Evolutionary conservation across 768 basidiomycete genomes (phyloP).

Genomic region (Dentipellis sp.): DNA sequence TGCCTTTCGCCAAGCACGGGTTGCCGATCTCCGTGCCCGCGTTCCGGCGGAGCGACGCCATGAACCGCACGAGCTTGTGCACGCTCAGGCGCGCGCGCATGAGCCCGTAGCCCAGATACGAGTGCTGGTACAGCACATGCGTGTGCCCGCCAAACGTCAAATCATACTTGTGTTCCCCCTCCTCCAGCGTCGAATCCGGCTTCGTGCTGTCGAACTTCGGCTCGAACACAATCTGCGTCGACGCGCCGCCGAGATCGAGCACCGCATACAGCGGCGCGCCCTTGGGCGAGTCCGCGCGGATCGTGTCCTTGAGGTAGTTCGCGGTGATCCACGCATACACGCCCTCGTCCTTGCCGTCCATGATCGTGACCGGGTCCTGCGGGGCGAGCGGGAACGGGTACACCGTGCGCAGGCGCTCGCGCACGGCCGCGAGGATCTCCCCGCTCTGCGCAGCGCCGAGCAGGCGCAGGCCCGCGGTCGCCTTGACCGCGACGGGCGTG

Average conservation of each 20-base stretch:
- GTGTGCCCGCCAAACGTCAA: conserved; percentile 91
- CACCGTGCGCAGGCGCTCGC: conserved; percentile 38
- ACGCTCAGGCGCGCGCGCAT: conserved; percentile 68
- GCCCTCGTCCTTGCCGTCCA: conserved; percentile 95
- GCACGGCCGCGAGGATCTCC: conserved; percentile 72
- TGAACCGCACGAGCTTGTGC: conserved; percentile 80
- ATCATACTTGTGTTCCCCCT: conserved; percentile 73
- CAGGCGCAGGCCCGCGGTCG: conserved; percentile 80
- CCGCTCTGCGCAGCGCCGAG: conserved; percentile 52
- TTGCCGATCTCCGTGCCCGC: conserved; percentile 45
- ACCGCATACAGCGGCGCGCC: conserved; percentile 69
- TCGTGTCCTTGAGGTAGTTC: conserved; percentile 79
- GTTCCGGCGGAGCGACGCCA: conserved; percentile 36
- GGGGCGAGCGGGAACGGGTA: conserved; percentile 65
- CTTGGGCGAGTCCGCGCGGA: conserved; percentile 42
- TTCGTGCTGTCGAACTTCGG: conserved; percentile 46
- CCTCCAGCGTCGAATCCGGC: conserved; percentile 36
- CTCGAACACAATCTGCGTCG: conserved; percentile 96
- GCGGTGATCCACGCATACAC: conserved; percentile 99
- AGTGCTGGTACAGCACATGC: conserved; percentile 86
- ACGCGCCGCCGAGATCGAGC: conserved; percentile 93
- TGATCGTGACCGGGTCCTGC: conserved; percentile 65
- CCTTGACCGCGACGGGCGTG: conserved; percentile 87
- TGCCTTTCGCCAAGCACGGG: conserved; percentile 73
- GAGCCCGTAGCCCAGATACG: conserved; percentile 93